phyloP scores from a whole-genome alignment of 805 yeast genomes.

The Metschnikowia similis region DNA sequence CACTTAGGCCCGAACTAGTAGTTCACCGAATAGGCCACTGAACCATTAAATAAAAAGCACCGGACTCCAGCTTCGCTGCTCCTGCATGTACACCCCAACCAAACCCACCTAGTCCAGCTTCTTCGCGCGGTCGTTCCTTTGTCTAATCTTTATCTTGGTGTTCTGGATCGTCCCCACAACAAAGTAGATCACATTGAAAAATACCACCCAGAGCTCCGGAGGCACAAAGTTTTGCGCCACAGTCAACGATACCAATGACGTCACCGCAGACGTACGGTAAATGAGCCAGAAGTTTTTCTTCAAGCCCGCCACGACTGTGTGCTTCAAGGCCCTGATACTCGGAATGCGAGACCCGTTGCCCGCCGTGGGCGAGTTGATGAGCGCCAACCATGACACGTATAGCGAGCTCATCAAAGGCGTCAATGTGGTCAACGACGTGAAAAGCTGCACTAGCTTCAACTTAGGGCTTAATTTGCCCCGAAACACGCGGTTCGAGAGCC shows the following conservation, averaged over 20 bases:
- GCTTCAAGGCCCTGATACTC: conserved; percentile 17
- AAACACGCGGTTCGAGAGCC: conserved; percentile 40
- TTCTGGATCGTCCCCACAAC: conserved; percentile 61
- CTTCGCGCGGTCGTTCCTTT: conserved; percentile 9
- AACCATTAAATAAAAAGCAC: too few species aligned
- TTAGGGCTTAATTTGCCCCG: conserved; percentile 34
- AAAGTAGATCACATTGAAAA: conserved; percentile 55
- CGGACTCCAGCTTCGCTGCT: too few species aligned
- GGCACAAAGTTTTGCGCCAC: conserved; percentile 54
- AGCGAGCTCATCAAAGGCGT: conserved; percentile 50
- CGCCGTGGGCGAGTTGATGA: conserved; percentile 40
- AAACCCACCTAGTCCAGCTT: conserved; percentile 5
- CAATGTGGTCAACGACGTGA: conserved; percentile 48
- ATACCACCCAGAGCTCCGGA: conserved; percentile 63
- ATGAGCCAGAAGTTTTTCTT: conserved; percentile 43
- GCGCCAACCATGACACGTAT: conserved; percentile 49
- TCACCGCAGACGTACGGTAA: conserved; percentile 50
- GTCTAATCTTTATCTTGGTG: conserved; percentile 43
- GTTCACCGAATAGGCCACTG: too few species aligned
- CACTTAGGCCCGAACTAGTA: too few species aligned
- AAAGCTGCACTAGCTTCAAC: conserved; percentile 46
- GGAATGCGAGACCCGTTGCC: conserved; percentile 6
- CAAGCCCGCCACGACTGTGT: conserved; percentile 30
- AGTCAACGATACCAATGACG: conserved; percentile 48
- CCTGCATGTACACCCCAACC: too few species aligned